Evolutionary conservation across 768 basidiomycete species (phyloP).

Genomic region (Mycena albidolilacea): DNA sequence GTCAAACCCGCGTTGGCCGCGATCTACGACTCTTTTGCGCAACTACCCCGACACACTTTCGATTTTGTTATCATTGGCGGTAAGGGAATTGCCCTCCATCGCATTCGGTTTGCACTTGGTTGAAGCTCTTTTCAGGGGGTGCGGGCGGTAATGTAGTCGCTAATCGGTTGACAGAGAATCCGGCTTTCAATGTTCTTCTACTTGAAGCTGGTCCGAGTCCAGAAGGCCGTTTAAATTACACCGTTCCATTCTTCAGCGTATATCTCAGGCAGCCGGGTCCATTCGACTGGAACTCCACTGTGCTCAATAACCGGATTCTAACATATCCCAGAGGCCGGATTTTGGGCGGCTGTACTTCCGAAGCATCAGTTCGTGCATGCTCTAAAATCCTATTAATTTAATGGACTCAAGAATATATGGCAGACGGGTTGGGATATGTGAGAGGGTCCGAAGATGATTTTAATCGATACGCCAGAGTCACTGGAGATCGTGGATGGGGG

Average conservation of each 20-base stretch:
- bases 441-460: slow-evolving; percentile 50
- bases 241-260: slow-evolving; percentile 15
- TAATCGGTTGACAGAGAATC: slow-evolving; percentile 25
- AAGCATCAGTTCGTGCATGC: slow-evolving; percentile 39
- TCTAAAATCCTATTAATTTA: background rate
- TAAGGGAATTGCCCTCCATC: background rate
- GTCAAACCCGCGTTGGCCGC: background rate
- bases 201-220: slow-evolving; percentile 30
- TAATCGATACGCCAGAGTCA: slow-evolving; percentile 46
- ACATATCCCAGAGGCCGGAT: slow-evolving; percentile 20
- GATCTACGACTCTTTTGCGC: background rate
- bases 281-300: slow-evolving; percentile 27
- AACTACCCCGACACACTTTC: background rate
- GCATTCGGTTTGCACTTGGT: background rate
- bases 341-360: slow-evolving; percentile 16
- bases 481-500: slow-evolving; percentile 52
- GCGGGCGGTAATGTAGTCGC: slow-evolving; percentile 24
- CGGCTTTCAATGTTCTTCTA: slow-evolving; percentile 12
- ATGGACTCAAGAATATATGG: slow-evolving; percentile 30
- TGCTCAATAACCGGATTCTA: slow-evolving; percentile 12
- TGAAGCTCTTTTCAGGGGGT: slow-evolving; percentile 11
- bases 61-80: slow-evolving; percentile 17
- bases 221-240: slow-evolving; percentile 19
- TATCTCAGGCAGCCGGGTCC: slow-evolving; percentile 21
- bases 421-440: slow-evolving; percentile 40